Conservation (phyloP, 208 protist genomes). For the Crithidia thermophila region DNA sequence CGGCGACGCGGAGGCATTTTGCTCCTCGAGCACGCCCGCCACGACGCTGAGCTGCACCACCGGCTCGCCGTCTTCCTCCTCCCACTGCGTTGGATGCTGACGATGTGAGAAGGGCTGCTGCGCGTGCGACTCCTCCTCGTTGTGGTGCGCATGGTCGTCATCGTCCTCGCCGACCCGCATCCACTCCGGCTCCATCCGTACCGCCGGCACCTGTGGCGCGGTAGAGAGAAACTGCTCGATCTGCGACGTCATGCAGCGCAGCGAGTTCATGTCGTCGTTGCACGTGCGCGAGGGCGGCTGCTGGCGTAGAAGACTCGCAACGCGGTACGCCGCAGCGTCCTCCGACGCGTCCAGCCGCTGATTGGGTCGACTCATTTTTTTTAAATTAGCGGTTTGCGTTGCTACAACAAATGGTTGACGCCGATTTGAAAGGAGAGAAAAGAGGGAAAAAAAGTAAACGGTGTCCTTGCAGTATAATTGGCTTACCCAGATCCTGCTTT, state of each 20-base stretch:
- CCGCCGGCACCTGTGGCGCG: slow-evolving; percentile 47
- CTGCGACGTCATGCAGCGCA: slow-evolving; percentile 44
- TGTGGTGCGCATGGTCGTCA: not conserved
- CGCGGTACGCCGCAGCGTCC: slow-evolving; percentile 22
- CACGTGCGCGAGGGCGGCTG: not conserved
- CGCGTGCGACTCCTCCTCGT: not conserved
- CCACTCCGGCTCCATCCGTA: slow-evolving; percentile 55
- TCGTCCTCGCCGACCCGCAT: not conserved
- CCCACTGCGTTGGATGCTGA: too few species aligned
- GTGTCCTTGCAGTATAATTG: too few species aligned
- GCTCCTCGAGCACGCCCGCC: slow-evolving; percentile 80
- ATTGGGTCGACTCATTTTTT: slow-evolving; percentile 17
- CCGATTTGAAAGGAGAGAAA: not conserved
- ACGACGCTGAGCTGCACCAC: slow-evolving; percentile 80
- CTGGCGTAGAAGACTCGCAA: slow-evolving; percentile 45
- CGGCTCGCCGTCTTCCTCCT: not conserved
- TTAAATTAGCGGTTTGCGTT: too few species aligned
- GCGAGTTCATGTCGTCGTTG: slow-evolving; percentile 29
- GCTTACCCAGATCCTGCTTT: too few species aligned
- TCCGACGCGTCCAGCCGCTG: slow-evolving; percentile 12
- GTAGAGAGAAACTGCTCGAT: slow-evolving; percentile 62
- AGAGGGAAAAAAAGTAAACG: not conserved
- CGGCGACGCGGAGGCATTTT: slow-evolving; percentile 84
- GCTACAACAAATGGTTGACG: too few species aligned
- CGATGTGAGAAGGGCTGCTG: too few species aligned